Percentiles rank a stretch among this genome's conserved stretches.
Conservation (phyloP, 768 basidiomycete genomes). For the Hygrophorus russula region DNA sequence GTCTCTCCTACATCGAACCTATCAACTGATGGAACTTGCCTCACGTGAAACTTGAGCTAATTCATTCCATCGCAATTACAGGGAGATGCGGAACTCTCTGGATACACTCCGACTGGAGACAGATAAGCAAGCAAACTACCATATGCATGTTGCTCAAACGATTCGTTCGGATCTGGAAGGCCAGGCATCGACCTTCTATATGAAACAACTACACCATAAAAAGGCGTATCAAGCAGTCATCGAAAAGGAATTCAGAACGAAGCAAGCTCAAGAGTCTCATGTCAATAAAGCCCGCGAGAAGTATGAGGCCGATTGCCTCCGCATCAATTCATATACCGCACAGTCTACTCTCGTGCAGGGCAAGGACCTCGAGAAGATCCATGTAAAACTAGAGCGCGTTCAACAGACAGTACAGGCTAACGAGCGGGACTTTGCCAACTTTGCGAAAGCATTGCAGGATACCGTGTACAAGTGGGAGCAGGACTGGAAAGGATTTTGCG, state of each 20-base stretch:
- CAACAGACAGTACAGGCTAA: constrained; percentile 84
- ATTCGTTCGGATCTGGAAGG: constrained; percentile 69
- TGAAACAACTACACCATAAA: constrained; percentile 60
- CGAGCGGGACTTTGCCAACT: constrained; percentile 88
- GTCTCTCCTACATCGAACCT: background rate
- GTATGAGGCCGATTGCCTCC: constrained; percentile 86
- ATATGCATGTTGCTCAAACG: constrained; percentile 63
- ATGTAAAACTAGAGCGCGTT: constrained; percentile 79
- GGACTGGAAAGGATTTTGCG: constrained; percentile 92
- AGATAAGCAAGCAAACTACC: constrained; percentile 66
- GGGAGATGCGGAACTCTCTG: constrained; percentile 72
- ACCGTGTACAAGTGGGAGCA: constrained; percentile 82
- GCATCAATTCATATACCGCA: constrained; percentile 81
- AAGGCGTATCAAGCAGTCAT: constrained; percentile 63
- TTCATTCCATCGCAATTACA: constrained; percentile 17
- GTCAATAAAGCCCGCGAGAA: constrained; percentile 86
- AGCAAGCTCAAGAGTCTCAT: constrained; percentile 77
- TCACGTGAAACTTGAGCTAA: background rate
- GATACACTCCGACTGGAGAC: constrained; percentile 78
- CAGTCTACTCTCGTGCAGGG: constrained; percentile 89
- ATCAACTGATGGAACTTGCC: background rate
- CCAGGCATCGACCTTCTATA: constrained; percentile 45
- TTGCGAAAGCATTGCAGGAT: constrained; percentile 66
- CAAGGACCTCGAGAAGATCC: constrained; percentile 84
- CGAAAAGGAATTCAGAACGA: constrained; percentile 86